A percentile compares a stretch with the other conserved stretches of the same genome.
These are phyloP conservation scores for Populus hybrid DNA, from an alignment of 441 rosid genomes.

Conservation along the genomic window DNA sequence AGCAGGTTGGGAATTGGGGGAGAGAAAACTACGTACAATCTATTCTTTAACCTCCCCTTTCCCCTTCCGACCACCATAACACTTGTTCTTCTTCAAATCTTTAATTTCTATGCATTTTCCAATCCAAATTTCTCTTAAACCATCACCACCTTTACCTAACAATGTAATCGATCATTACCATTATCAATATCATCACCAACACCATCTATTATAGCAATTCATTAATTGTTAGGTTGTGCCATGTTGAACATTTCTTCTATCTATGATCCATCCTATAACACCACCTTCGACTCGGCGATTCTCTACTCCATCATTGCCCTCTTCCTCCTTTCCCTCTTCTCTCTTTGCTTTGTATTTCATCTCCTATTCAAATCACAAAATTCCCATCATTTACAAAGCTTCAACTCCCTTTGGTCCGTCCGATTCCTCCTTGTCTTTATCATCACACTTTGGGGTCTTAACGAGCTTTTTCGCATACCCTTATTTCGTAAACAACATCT, in stretches of 20 bases:
- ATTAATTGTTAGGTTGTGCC: background rate
- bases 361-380: slow-evolving; percentile 36
- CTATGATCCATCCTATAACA: background rate
- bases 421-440: slow-evolving; percentile 46
- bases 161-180: background rate
- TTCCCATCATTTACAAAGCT: slow-evolving; percentile 32
- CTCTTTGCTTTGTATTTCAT: slow-evolving; percentile 36
- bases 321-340: slow-evolving; percentile 39
- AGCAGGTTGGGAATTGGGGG: slow-evolving; percentile 40
- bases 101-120: slow-evolving; percentile 11
- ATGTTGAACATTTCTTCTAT: slow-evolving; percentile 22
- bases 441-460: slow-evolving; percentile 42
- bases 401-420: slow-evolving; percentile 57
- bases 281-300: slow-evolving; percentile 32
- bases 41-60: slow-evolving; percentile 13
- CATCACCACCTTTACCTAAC: background rate
- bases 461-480: slow-evolving; percentile 42
- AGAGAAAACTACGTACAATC: slow-evolving; percentile 13
- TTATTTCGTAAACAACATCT: slow-evolving; percentile 1
- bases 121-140: background rate
- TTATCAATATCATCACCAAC: slow-evolving; percentile 6
- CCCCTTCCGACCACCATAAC: slow-evolving; percentile 21
- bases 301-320: slow-evolving; percentile 30
- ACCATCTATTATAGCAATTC: background rate
- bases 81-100: background rate